These are phyloP conservation scores for Agaricus blazei DNA, from an alignment of 768 basidiomycete species.

Conservation along the genomic window DNA sequence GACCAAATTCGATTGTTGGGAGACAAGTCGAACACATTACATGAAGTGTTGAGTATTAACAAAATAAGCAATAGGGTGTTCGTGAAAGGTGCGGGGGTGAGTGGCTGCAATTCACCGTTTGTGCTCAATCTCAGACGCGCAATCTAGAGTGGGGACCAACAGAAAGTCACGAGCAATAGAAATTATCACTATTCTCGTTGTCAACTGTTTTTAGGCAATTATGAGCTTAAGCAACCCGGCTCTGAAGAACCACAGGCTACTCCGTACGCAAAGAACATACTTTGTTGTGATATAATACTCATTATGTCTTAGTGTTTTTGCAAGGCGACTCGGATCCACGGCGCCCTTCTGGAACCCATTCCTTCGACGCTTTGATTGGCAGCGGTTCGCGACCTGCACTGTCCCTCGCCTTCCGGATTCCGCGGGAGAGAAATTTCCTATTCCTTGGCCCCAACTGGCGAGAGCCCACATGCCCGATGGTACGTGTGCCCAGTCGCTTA, in stretches of 20 bases:
- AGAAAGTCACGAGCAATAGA: constrained; percentile 32
- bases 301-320: constrained; percentile 58
- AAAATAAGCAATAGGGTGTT: constrained; percentile 64
- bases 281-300: constrained; percentile 1
- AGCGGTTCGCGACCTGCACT: constrained; percentile 64
- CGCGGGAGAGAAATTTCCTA: constrained; percentile 34
- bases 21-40: constrained; percentile 52
- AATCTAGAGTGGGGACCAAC: constrained; percentile 20
- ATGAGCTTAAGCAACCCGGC: constrained; percentile 43
- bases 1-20: constrained; percentile 72
- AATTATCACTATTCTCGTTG: constrained; percentile 75
- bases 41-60: constrained; percentile 73
- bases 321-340: constrained; percentile 61
- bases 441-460: constrained; percentile 68
- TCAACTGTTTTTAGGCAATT: constrained; percentile 71
- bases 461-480: constrained; percentile 38
- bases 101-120: constrained; percentile 13
- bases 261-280: constrained; percentile 36
- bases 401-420: constrained; percentile 48
- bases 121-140: background rate
- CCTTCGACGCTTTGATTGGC: constrained; percentile 62
- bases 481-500: constrained; percentile 19
- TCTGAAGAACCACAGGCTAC: constrained; percentile 30
- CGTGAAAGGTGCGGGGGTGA: constrained; percentile 40
- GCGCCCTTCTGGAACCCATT: constrained; percentile 53